These are phyloP conservation scores for Bipolaris victoriae DNA, from an alignment of 2,329 filamentous ascomycete species.

Conservation along the genomic window DNA sequence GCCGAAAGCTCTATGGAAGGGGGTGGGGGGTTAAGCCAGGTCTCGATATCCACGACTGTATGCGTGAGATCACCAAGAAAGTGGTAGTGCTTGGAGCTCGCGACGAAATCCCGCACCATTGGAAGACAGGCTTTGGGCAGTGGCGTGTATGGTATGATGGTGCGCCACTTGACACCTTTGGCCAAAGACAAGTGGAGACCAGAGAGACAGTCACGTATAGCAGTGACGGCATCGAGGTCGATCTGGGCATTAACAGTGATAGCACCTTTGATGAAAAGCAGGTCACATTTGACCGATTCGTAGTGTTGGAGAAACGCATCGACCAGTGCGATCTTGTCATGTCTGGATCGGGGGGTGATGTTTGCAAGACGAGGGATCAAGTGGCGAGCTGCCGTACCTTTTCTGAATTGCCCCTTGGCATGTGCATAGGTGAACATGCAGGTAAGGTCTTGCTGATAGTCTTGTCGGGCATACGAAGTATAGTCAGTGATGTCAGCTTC, in stretches of 20 bases:
- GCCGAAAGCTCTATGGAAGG: neutral
- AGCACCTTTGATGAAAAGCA: neutral
- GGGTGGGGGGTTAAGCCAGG: slow-evolving; percentile 7
- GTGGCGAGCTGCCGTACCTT: slow-evolving; percentile 2
- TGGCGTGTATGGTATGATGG: slow-evolving; percentile 10
- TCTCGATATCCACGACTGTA: slow-evolving; percentile 8
- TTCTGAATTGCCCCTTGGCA: slow-evolving; percentile 2
- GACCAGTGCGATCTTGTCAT: slow-evolving; percentile 3
- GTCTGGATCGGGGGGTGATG: neutral
- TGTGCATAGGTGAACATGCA: slow-evolving; percentile 7
- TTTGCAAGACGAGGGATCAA: slow-evolving; percentile 10
- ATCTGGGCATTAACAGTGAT: neutral
- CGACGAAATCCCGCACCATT: slow-evolving; percentile 1
- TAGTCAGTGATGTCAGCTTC: neutral
- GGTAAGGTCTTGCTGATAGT: slow-evolving; percentile 6
- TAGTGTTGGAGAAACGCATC: slow-evolving; percentile 6
- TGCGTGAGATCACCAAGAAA: neutral
- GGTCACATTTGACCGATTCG: neutral
- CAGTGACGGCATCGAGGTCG: neutral
- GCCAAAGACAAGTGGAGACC: slow-evolving; percentile 1
- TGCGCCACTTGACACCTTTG: slow-evolving; percentile 3
- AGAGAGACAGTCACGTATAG: neutral
- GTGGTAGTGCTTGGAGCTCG: neutral
- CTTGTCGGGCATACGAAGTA: slow-evolving; percentile 1
- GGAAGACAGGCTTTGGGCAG: slow-evolving; percentile 4